Conservation (phyloP, 1,284 basidiomycete species). For the Neolentinus lepideus region DNA sequence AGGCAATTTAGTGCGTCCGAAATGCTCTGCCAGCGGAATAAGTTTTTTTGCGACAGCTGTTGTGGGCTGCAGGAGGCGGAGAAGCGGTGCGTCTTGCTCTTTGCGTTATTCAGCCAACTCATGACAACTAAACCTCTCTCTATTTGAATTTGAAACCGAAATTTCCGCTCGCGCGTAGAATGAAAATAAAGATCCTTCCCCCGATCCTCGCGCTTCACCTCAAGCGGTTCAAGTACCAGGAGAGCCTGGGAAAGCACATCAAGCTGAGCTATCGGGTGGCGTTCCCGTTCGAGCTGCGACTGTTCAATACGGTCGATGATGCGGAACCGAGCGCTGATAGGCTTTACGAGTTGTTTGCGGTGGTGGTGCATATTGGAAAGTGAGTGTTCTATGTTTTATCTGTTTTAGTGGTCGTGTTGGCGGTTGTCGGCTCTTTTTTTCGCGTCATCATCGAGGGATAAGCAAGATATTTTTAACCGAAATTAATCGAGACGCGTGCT, state of each 20-base stretch:
- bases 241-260: slow-evolving; percentile 82
- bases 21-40: slow-evolving; percentile 97
- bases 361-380: slow-evolving; percentile 97
- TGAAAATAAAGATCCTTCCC: slow-evolving; percentile 96
- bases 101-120: slow-evolving; percentile 3
- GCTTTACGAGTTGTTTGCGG: slow-evolving; percentile 90
- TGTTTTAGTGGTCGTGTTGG: neutral
- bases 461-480: too few species aligned
- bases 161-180: too few species aligned
- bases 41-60: slow-evolving; percentile 97
- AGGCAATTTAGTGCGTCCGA: slow-evolving; percentile 96
- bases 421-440: too few species aligned
- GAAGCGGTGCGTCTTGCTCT: slow-evolving; percentile 62
- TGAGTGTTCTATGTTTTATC: slow-evolving; percentile 34
- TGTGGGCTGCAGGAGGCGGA: slow-evolving; percentile 97
- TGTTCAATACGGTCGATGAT: slow-evolving; percentile 97
- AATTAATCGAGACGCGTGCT: too few species aligned
- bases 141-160: neutral
- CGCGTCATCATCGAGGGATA: too few species aligned
- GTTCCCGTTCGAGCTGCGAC: slow-evolving; percentile 88
- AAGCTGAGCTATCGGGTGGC: slow-evolving; percentile 95
- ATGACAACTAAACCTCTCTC: neutral
- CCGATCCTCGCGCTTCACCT: slow-evolving; percentile 93
- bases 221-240: slow-evolving; percentile 98
- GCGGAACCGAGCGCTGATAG: slow-evolving; percentile 76